Evolutionary conservation across 2,329 filamentous ascomycete species (phyloP).

Genomic region (Aspergillus nomiae): DNA sequence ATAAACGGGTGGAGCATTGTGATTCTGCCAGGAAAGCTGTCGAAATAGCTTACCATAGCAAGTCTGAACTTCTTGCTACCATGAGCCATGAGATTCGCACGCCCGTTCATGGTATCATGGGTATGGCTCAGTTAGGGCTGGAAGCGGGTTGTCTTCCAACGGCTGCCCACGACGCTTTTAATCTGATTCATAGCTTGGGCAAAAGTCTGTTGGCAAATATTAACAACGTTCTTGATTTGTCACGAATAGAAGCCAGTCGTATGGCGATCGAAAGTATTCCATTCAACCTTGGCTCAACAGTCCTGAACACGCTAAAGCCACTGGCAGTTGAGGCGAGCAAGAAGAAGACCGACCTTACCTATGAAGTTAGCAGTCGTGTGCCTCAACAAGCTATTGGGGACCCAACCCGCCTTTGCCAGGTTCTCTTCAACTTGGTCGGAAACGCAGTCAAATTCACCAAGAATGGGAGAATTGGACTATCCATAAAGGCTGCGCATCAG

Average conservation of each 20-base stretch:
- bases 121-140: slow-evolving; percentile 90
- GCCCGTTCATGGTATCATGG: slow-evolving; percentile 94
- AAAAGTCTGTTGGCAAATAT: slow-evolving; percentile 95
- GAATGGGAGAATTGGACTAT: slow-evolving; percentile 83
- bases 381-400: slow-evolving; percentile 92
- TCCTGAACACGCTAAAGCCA: slow-evolving; percentile 92
- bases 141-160: slow-evolving; percentile 89
- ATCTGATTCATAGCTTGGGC: slow-evolving; percentile 68
- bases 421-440: slow-evolving; percentile 91
- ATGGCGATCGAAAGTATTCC: slow-evolving; percentile 97
- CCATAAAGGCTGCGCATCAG: not conserved
- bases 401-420: slow-evolving; percentile 88
- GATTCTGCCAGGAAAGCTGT: slow-evolving; percentile 66
- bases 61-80: slow-evolving; percentile 92
- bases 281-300: slow-evolving; percentile 85
- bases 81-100: not conserved
- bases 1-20: not conserved
- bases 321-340: not conserved
- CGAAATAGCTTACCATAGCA: slow-evolving; percentile 92
- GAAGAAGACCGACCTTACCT: not conserved
- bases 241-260: slow-evolving; percentile 81
- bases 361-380: slow-evolving; percentile 72
- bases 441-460: slow-evolving; percentile 98
- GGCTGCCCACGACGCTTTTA: slow-evolving; percentile 75
- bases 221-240: slow-evolving; percentile 70